Evolutionary conservation across 495 filamentous ascomycete genomes (phyloP), one percentile per base, ranked within the genome.

Genomic region (Neurospora sp.): DNA sequence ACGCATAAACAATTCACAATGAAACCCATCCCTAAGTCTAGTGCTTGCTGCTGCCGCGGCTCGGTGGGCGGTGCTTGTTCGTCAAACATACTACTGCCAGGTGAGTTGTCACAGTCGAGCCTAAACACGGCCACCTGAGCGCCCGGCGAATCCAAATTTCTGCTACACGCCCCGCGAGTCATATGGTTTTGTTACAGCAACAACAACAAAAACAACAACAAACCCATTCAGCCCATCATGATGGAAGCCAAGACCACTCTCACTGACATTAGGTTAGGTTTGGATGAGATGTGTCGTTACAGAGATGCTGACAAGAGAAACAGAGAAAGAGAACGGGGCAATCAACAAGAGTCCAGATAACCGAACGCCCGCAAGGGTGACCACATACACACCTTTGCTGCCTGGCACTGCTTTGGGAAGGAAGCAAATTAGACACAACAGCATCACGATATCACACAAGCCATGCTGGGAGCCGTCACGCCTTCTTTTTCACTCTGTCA

Each of bases 381-480:
- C 71, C 14, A 39, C 44, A 70, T 37, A 69, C 11, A 39, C 31
- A 69, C 39, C 20, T 70, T 65, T 65, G 53, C 53, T 65, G 53
- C 53, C 53, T 27, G 53, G 53, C 53, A 65, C 53, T 65, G 14
- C 31, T 71, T 42, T 71, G 41, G 39, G 70, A 48, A 37, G 70
- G 39, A 71, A 68, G 42, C 31, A 71, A 71, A 72, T 40, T 68
- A 22, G 39, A 73, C 73, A 71, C 72, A 69, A 71, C 72, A 69
- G 59, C 75, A 73, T 76, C 59, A 37, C 59, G 53, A 75, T 71
- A 75, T 74, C 75, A 72, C 75, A 76, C 70, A 73, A 69, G 53
- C 73, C 68, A 73, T 75, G 75, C 73, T 65, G 65, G 71, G 61
- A 75, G 73, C 75, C 75, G 75, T 35, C 9, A 65, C 53, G 53